Base-by-base conservation (phyloP, 176 grass and related monocot species). In the Melocanna baccifera region DNA sequence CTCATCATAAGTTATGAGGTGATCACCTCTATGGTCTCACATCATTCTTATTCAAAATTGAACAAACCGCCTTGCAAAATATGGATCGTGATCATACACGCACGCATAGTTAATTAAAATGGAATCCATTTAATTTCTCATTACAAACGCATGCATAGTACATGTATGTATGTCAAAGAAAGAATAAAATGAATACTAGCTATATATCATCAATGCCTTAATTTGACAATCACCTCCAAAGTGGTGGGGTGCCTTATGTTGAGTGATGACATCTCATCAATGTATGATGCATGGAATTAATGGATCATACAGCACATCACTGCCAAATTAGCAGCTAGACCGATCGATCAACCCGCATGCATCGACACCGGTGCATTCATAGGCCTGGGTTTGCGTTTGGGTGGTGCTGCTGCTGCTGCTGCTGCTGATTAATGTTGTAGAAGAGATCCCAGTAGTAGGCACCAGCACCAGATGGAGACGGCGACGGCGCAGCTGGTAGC, bases 391-490 rank as follows among this genome's bases (percentile, higher is more conserved):
- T 48, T 18, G 5, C 16, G 19, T 68, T 19, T 4, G 57, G 73
- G 23, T 55, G 41, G 53, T 88, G 34, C 34, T 36, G 34, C 4
- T 36, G 34, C n/a, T n/a, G n/a, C n/a, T n/a, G 18, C 13, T 15
- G 61, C 26, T 63, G 61, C 13, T 18, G 41, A 9, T 42, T 42
- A 2, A 42, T 18, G 32, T 3, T 76, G 88, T 65, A 73, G 88
- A 86, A 86, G 84, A 73, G 78, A 86, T 82, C 83, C 88, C 83
- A 90, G 3, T 85, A 80, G 61, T 90, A 86, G 9, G 30, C 15
- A 16, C 4, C 57, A 12, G 12, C 41, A 6, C 4, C 39, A 22
- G 62, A 45, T 15, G 87, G 75, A 55, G 80, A 73, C 28, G 75
- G 75, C 55, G 66, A 46, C 10, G 74, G 67, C 74, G 81, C 81